Conservation (phyloP, 1,139 yeast species). For the Spathaspora jeffriesii region DNA sequence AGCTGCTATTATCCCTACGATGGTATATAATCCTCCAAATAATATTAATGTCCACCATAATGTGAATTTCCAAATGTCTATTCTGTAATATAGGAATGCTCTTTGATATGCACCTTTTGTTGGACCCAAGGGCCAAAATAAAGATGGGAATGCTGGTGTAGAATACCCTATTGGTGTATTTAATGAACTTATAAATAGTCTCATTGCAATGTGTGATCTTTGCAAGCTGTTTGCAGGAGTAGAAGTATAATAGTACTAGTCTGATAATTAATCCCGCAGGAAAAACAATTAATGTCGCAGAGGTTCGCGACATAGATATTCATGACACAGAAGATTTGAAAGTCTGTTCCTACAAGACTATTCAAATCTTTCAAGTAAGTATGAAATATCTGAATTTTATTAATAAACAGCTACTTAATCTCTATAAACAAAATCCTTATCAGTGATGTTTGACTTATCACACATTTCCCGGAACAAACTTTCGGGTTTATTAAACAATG, state of each 20-base stretch:
- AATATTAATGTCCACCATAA: slow-evolving; percentile 78
- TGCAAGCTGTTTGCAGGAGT: not conserved
- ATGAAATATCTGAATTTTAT: too few relatives aligned
- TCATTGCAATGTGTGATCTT: slow-evolving; percentile 6
- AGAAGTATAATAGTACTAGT: not conserved
- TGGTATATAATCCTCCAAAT: slow-evolving; percentile 59
- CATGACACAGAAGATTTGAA: not conserved
- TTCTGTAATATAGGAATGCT: slow-evolving; percentile 64
- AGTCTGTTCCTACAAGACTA: too few relatives aligned
- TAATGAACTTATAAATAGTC: slow-evolving; percentile 35
- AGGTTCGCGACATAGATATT: not conserved
- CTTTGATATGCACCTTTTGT: slow-evolving; percentile 40
- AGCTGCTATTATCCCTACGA: slow-evolving; percentile 68
- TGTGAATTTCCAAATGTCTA: slow-evolving; percentile 86
- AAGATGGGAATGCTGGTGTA: slow-evolving; percentile 79
- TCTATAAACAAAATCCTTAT: slow-evolving; percentile 12
- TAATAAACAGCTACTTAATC: not conserved
- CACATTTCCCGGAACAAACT: slow-evolving; percentile 29
- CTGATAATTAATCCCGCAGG: not conserved
- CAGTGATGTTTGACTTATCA: slow-evolving; percentile 23
- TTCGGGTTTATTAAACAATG: slow-evolving; percentile 30
- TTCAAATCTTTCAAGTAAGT: not conserved
- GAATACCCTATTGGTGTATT: slow-evolving; percentile 78
- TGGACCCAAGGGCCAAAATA: slow-evolving; percentile 69
- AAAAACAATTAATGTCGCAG: not conserved